A percentile compares a stretch with the other conserved stretches of the same genome.
Conservation (phyloP, 148 eudicot genomes). For the Chenopodium berlandieri region DNA sequence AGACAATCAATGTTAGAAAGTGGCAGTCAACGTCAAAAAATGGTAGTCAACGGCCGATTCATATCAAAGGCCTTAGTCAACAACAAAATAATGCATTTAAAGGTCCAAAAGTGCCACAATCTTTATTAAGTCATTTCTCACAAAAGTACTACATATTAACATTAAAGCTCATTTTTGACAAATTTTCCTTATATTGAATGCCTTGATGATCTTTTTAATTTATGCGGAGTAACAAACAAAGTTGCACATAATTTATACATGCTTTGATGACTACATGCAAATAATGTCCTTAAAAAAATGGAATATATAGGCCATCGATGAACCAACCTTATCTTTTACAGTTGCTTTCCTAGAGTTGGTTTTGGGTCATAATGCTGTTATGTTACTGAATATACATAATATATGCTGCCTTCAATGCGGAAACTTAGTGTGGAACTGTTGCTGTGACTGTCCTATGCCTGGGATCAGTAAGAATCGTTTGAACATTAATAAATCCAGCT, state of each 20-base stretch:
- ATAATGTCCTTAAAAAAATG: background rate
- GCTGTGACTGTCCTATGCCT: slow-evolving; percentile 92
- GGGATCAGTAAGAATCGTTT: slow-evolving; percentile 75
- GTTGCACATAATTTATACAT: background rate
- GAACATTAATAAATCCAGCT: slow-evolving; percentile 66
- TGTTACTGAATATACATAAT: background rate
- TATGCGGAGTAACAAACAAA: background rate
- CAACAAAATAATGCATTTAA: too few species aligned
- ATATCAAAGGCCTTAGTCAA: too few species aligned
- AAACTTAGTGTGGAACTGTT: slow-evolving; percentile 54
- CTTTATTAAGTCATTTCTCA: too few species aligned
- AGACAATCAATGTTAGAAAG: too few species aligned
- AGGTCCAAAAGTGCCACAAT: too few species aligned
- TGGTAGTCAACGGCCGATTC: too few species aligned
- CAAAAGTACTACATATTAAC: too few species aligned
- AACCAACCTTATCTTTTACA: background rate
- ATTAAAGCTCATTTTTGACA: too few species aligned
- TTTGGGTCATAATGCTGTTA: background rate
- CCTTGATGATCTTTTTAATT: too few species aligned
- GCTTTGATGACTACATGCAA: background rate
- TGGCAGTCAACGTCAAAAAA: too few species aligned
- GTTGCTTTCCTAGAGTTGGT: background rate
- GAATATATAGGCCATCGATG: background rate
- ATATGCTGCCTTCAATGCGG: background rate
- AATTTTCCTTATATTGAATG: too few species aligned